Evolutionary conservation across 2,329 filamentous ascomycete genomes (phyloP).

Genomic region (Trichoderma gracile): DNA sequence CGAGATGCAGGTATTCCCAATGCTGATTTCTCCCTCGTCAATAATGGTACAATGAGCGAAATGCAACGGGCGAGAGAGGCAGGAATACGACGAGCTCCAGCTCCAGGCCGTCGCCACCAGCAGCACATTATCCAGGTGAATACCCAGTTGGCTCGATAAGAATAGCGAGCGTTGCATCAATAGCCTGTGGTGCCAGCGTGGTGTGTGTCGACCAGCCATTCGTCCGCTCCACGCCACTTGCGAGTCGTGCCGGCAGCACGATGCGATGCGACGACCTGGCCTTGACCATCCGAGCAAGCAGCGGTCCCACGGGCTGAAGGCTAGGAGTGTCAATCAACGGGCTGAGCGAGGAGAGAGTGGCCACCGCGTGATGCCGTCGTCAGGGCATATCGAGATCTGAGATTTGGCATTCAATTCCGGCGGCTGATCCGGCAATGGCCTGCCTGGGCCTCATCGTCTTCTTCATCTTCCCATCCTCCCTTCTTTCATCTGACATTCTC

Average conservation of each 20-base stretch:
- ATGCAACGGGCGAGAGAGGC: slow-evolving; percentile 13
- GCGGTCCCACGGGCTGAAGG: not conserved
- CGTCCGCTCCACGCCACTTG: slow-evolving; percentile 23
- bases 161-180: slow-evolving; percentile 8
- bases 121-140: slow-evolving; percentile 19
- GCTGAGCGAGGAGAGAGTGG: not conserved
- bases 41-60: slow-evolving; percentile 2
- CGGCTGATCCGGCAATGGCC: not conserved
- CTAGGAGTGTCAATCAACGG: not conserved
- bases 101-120: slow-evolving; percentile 15
- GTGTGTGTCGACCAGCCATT: slow-evolving; percentile 20
- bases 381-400: not conserved
- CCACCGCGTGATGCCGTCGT: slow-evolving; percentile 3
- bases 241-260: slow-evolving; percentile 16
- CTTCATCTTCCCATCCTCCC: not conserved
- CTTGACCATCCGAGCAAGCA: not conserved
- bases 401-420: not conserved
- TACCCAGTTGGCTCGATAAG: slow-evolving; percentile 25
- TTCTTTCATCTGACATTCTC: not conserved
- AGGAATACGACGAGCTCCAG: slow-evolving; percentile 15
- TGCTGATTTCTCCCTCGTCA: slow-evolving; percentile 6
- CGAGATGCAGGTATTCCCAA: slow-evolving; percentile 19
- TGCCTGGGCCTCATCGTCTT: not conserved
- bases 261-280: not conserved
- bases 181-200: slow-evolving; percentile 20